Conservation (phyloP, 2,329 filamentous ascomycete genomes). For the Nigrograna mackinnonii region DNA sequence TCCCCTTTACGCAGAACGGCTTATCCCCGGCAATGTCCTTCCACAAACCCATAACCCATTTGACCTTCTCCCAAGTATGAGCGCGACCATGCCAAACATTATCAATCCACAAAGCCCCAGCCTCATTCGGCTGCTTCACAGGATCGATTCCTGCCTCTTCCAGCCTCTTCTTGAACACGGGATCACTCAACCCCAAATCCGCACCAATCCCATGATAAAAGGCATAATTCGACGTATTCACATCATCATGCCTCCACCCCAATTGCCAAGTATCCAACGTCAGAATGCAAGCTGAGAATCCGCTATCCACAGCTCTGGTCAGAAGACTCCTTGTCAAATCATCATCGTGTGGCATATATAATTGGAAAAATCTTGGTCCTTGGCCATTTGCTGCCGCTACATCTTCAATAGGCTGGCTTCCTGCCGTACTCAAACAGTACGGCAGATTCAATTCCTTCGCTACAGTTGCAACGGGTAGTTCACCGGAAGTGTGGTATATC, state of each 20-base stretch:
- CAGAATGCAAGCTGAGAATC: conserved; percentile 62
- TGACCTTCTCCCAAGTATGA: conserved; percentile 68
- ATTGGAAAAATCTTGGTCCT: conserved; percentile 61
- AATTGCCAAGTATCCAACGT: conserved; percentile 68
- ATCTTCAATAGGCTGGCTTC: conserved; percentile 58
- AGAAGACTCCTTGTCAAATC: conserved; percentile 61
- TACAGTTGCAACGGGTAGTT: conserved; percentile 63
- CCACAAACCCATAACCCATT: conserved; percentile 65
- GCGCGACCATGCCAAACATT: conserved; percentile 66
- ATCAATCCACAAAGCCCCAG: conserved; percentile 66
- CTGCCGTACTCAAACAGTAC: conserved; percentile 64
- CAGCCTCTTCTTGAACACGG: conserved; percentile 60
- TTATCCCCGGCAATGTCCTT: conserved; percentile 57
- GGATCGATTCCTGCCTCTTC: conserved; percentile 58
- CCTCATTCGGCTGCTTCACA: conserved; percentile 54
- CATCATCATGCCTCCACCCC: conserved; percentile 64
- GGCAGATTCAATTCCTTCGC: conserved; percentile 63
- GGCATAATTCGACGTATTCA: conserved; percentile 61
- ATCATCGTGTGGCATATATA: conserved; percentile 68
- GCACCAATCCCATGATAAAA: conserved; percentile 65
- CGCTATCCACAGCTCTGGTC: conserved; percentile 56
- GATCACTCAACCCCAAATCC: conserved; percentile 62
- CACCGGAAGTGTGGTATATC: conserved; percentile 64
- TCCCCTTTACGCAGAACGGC: conserved; percentile 68
- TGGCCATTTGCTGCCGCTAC: conserved; percentile 58